A percentile compares a stretch with the other conserved stretches of the same genome.
Evolutionary conservation across 495 filamentous ascomycete species (phyloP).

Genomic region (Zalerion maritima): DNA sequence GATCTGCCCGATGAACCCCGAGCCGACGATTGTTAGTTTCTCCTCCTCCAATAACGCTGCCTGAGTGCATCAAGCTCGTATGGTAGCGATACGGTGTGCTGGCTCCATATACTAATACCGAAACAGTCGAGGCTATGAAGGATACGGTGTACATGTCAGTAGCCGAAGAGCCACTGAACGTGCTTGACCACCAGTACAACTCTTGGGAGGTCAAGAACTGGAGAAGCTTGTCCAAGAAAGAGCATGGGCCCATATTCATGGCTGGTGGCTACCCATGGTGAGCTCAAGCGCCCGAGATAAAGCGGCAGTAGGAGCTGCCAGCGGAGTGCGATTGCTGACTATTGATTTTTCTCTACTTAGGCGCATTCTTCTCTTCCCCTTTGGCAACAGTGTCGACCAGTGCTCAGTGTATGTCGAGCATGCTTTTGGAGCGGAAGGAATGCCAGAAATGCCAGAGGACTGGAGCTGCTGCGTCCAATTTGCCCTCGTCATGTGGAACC

Average conservation of each 20-base stretch:
- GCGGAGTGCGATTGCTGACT: too few relatives aligned
- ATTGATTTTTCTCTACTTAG: too few relatives aligned
- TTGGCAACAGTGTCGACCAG: conserved; percentile 81
- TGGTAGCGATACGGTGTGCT: too few relatives aligned
- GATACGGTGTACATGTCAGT: conserved; percentile 47
- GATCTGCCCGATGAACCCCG: too few relatives aligned
- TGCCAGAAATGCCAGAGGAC: conserved; percentile 54
- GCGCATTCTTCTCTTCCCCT: conserved; percentile 91
- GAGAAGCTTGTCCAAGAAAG: conserved; percentile 54
- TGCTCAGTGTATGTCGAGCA: conserved; percentile 96
- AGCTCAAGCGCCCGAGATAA: conserved; percentile 12
- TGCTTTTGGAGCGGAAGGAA: conserved; percentile 49
- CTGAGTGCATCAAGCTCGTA: too few relatives aligned
- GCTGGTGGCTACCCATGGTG: conserved; percentile 83
- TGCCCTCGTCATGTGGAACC: conserved; percentile 83
- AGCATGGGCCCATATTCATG: conserved; percentile 77
- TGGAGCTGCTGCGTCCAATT: conserved; percentile 98
- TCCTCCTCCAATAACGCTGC: too few relatives aligned
- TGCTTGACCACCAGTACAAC: conserved; percentile 61
- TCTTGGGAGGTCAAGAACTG: conserved; percentile 84
- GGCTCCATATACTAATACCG: conserved; percentile 10
- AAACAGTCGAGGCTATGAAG: conserved; percentile 70
- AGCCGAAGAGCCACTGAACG: conserved; percentile 48
- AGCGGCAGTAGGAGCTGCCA: not conserved
- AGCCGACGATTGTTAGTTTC: too few relatives aligned